Percentiles rank a stretch among this genome's conserved stretches.
phyloP scores from a whole-genome alignment of 2,329 filamentous ascomycete species.

The Plenodomus lindquistii region DNA sequence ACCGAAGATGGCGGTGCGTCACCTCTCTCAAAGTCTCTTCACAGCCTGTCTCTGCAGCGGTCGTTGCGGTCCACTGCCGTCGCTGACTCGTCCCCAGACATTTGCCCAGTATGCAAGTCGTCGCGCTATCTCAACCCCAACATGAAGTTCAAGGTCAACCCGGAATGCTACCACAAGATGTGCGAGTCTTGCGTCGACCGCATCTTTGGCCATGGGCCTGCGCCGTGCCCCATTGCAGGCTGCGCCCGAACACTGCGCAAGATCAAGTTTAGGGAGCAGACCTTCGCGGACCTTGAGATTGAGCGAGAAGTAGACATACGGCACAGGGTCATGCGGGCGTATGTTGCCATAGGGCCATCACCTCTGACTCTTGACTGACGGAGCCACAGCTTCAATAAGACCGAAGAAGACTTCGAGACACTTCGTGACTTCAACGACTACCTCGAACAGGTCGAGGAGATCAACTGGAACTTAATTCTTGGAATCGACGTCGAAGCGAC shows the following conservation, averaged over 20 bases:
- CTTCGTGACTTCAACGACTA: slow-evolving; percentile 89
- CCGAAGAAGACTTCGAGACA: slow-evolving; percentile 87
- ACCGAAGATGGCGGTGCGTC: slow-evolving; percentile 46
- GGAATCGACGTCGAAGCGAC: slow-evolving; percentile 69
- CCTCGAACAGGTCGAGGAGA: slow-evolving; percentile 86
- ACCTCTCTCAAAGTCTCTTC: slow-evolving; percentile 35
- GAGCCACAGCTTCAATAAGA: slow-evolving; percentile 74
- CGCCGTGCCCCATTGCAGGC: slow-evolving; percentile 86
- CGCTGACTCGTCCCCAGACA: slow-evolving; percentile 59
- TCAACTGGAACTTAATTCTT: slow-evolving; percentile 85
- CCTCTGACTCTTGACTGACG: slow-evolving; percentile 7
- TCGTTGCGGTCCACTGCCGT: slow-evolving; percentile 11
- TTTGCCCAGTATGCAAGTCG: slow-evolving; percentile 97
- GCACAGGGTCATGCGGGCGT: slow-evolving; percentile 69
- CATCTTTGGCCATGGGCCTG: slow-evolving; percentile 89
- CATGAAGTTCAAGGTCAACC: slow-evolving; percentile 95
- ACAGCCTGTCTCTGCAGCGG: slow-evolving; percentile 34
- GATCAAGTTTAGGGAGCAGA: slow-evolving; percentile 81
- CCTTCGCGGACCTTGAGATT: slow-evolving; percentile 83
- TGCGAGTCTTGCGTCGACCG: slow-evolving; percentile 94
- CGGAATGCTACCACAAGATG: slow-evolving; percentile 99
- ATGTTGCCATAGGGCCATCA: slow-evolving; percentile 19
- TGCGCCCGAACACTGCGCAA: slow-evolving; percentile 87
- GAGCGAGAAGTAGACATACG: slow-evolving; percentile 95
- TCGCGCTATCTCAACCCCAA: slow-evolving; percentile 92